Percentiles rank a stretch among this genome's conserved stretches.
Conservation (phyloP, 2,329 filamentous ascomycete species). For the Aureobasidium sp. region DNA sequence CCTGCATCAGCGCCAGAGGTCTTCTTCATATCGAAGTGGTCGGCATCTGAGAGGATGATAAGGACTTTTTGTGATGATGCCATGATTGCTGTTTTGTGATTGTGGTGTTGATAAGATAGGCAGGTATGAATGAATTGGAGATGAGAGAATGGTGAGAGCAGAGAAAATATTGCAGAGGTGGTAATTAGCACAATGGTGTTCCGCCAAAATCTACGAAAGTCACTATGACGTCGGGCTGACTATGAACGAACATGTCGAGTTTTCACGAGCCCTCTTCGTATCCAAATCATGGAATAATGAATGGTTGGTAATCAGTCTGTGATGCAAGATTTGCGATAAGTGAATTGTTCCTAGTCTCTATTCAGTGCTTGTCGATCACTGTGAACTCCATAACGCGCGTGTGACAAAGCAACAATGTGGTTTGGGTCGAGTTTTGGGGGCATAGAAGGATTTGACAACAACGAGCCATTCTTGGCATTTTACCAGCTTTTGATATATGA, state of each 20-base stretch:
- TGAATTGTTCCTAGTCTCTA: background rate
- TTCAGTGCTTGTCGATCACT: too few species aligned
- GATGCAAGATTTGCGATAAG: background rate
- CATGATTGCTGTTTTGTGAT: background rate
- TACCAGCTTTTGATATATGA: too few species aligned
- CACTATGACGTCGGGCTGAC: constrained; percentile 3
- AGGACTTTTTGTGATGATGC: constrained; percentile 34
- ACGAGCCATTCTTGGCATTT: too few species aligned
- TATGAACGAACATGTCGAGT: background rate
- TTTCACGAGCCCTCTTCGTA: background rate
- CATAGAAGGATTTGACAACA: too few species aligned
- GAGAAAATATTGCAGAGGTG: background rate
- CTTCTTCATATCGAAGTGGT: constrained; percentile 33
- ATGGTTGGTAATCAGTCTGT: background rate
- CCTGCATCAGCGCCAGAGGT: constrained; percentile 20
- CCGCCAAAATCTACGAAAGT: background rate
- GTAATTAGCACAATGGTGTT: constrained; percentile 1
- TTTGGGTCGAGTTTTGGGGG: too few species aligned
- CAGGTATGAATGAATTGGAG: background rate
- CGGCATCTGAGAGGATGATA: constrained; percentile 39
- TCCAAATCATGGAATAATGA: background rate
- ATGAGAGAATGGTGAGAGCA: too few species aligned
- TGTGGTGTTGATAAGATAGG: background rate
- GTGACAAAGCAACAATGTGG: too few species aligned
- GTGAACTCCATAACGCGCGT: too few species aligned